Evolutionary conservation across 1,139 yeast genomes (phyloP), one percentile per base, ranked within the genome.

Genomic region (Candida labiduridarum): DNA sequence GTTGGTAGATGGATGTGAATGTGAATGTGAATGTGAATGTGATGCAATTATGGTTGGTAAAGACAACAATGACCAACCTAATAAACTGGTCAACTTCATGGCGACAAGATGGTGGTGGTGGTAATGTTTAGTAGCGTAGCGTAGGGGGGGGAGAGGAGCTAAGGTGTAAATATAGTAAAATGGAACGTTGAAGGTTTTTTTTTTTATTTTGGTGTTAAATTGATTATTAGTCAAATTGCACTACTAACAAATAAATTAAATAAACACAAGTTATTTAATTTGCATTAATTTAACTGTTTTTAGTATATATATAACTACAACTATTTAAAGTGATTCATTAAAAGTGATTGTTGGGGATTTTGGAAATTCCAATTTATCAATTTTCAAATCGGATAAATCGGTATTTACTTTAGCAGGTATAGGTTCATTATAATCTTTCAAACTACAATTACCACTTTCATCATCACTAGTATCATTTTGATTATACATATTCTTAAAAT

Each of bases 301-400:
- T 30, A n/a, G 33, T 30, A 30, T 30, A 30, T 30, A 30, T 30
- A 30, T 6, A 30, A 30, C 6, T 30, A 30, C 22, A 19, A 19
- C 22, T 19, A 19, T 4, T 19, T 49, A 62, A 39, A 58, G 61
- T 14, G 67, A 59, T 53, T 71, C 77, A 50, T 74, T 78, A 45
- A 74, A 62, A 0, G 79, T 74, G 48, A 74, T 74, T 7, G 75
- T 71, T 4, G 80, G 80, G 47, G 76, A 67, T 14, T 54, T 55
- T 1, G 73, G 71, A 16, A 55, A 53, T 1, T 46, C 45, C 7
- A 39, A 48, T 6, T 53, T 56, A 49, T 70, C 71, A 25, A 70
- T 67, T 1, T 74, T 74, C 30, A 71, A 51, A 52, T 63, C 69
- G 14, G 61, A 51, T 49, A 73, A 62, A 50, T 70, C 75, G 9